These are phyloP conservation scores for Pseudogymnoascus sp. DNA, from an alignment of 2,329 filamentous ascomycete genomes.

Conservation along the genomic window DNA sequence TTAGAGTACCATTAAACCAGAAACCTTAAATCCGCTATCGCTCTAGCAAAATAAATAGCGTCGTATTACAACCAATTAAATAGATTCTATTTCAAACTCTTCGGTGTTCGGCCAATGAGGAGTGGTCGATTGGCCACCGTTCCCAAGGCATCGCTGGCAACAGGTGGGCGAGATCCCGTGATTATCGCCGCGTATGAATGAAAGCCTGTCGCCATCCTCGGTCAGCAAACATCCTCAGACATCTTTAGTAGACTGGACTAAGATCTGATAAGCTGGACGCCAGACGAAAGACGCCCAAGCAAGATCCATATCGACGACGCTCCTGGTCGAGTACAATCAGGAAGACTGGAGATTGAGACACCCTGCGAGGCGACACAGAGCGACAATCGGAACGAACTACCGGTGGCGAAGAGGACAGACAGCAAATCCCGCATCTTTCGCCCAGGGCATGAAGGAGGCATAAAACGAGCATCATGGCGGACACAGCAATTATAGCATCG, in stretches of 20 bases:
- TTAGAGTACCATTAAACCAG: background rate
- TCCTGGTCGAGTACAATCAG: background rate
- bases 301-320: background rate
- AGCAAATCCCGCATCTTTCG: background rate
- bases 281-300: background rate
- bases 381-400: background rate
- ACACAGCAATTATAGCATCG: conserved; percentile 3
- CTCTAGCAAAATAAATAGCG: conserved; percentile 2
- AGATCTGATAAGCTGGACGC: conserved; percentile 5
- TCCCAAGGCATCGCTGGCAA: conserved; percentile 4
- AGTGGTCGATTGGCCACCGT: background rate
- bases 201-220: background rate
- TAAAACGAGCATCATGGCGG: background rate
- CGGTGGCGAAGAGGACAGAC: background rate
- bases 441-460: background rate
- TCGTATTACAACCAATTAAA: background rate
- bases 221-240: background rate
- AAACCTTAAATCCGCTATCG: conserved; percentile 8
- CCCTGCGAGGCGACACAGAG: background rate
- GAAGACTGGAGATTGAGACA: background rate
- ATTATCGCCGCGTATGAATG: background rate
- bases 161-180: background rate
- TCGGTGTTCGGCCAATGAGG: background rate
- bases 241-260: background rate
- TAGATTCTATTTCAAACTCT: conserved; percentile 6